Evolutionary conservation across 139 green algal genomes (phyloP).

Genomic region (Choricystis sp.): DNA sequence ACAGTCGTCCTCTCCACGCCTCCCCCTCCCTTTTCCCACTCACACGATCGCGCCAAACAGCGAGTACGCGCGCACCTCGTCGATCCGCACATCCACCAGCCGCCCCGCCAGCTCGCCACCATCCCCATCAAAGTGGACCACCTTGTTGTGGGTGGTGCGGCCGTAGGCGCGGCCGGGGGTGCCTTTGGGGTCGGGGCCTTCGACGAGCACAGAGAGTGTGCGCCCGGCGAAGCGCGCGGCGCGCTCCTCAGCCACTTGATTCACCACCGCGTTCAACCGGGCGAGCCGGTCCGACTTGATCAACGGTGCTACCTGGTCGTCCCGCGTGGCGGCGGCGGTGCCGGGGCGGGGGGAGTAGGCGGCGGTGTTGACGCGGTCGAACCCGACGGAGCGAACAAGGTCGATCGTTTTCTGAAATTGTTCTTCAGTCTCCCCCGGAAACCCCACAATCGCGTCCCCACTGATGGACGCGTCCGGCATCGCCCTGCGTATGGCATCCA

Average conservation of each 20-base stretch:
- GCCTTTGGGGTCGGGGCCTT: slow-evolving; percentile 64
- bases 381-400: slow-evolving; percentile 71
- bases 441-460: slow-evolving; percentile 92
- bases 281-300: slow-evolving; percentile 89
- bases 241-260: slow-evolving; percentile 63
- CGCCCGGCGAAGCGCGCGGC: slow-evolving; percentile 63
- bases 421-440: slow-evolving; percentile 91
- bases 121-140: slow-evolving; percentile 77
- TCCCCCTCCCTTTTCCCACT: not conserved
- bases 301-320: slow-evolving; percentile 65
- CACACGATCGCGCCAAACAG: slow-evolving; percentile 36
- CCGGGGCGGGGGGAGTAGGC: slow-evolving; percentile 71
- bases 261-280: slow-evolving; percentile 76
- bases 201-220: slow-evolving; percentile 46
- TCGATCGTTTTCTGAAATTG: slow-evolving; percentile 72
- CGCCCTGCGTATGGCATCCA: slow-evolving; percentile 80
- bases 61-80: slow-evolving; percentile 53
- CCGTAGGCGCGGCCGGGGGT: slow-evolving; percentile 49
- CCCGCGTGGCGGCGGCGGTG: slow-evolving; percentile 73
- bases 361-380: slow-evolving; percentile 92
- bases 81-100: slow-evolving; percentile 47
- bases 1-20: not conserved
- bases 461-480: slow-evolving; percentile 88
- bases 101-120: slow-evolving; percentile 38
- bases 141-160: slow-evolving; percentile 77